These are phyloP conservation scores for Ceratobasidium papillatum DNA, from an alignment of 1,284 basidiomycete genomes.

Conservation along the genomic window DNA sequence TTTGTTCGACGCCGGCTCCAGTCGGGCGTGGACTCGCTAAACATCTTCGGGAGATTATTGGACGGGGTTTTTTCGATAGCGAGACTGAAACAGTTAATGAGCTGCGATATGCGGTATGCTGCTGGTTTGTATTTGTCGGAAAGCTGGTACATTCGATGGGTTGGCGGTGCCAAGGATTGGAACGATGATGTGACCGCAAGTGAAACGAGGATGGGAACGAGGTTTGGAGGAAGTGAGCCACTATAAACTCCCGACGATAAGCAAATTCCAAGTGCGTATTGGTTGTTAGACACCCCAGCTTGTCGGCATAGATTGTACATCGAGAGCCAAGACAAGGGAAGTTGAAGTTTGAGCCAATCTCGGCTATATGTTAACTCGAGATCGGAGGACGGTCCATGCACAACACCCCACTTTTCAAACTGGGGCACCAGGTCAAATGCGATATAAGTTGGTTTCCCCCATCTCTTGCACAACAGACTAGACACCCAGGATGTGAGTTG, in stretches of 20 bases:
- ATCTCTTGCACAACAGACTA: not conserved
- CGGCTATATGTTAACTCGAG: not conserved
- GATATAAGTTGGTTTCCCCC: not conserved
- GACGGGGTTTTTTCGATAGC: not conserved
- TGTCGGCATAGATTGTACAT: slow-evolving; percentile 25
- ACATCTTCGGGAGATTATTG: not conserved
- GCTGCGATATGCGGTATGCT: not conserved
- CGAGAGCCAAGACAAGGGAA: not conserved
- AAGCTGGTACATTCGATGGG: slow-evolving; percentile 7
- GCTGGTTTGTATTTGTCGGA: slow-evolving; percentile 5
- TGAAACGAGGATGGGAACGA: slow-evolving; percentile 29
- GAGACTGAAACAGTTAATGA: not conserved
- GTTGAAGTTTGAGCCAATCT: not conserved
- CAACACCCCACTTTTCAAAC: slow-evolving; percentile 4
- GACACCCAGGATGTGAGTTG: slow-evolving; percentile 6
- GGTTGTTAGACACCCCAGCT: not conserved
- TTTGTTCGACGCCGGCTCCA: not conserved
- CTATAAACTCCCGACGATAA: slow-evolving; percentile 1
- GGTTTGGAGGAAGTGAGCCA: not conserved
- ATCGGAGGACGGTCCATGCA: not conserved
- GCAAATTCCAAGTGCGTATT: not conserved
- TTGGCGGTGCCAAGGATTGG: slow-evolving; percentile 3
- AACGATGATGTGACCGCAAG: slow-evolving; percentile 28
- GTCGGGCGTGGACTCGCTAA: not conserved
- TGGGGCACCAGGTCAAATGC: not conserved